phyloP scores from a whole-genome alignment of 495 filamentous ascomycete genomes.

The Penicillium psychrofluorescens region DNA sequence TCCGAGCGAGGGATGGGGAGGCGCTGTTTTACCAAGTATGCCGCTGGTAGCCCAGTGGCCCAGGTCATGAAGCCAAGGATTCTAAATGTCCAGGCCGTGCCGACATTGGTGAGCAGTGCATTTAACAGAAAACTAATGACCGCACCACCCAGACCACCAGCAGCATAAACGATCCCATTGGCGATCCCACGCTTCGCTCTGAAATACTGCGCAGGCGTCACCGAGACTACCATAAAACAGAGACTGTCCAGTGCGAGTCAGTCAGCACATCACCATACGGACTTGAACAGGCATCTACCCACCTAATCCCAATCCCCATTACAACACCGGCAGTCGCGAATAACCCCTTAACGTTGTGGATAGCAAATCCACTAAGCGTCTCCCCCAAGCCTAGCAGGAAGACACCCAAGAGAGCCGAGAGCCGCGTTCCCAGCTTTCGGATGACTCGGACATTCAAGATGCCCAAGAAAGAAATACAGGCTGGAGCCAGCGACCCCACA shows the following conservation, averaged over 20 bases:
- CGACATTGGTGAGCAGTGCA: constrained; percentile 35
- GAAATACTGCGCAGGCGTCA: constrained; percentile 49
- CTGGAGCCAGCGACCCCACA: constrained; percentile 44
- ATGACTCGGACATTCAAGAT: constrained; percentile 44
- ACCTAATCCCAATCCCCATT: constrained; percentile 46
- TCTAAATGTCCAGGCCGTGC: constrained; percentile 48
- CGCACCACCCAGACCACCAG: constrained; percentile 46
- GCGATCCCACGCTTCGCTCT: constrained; percentile 45
- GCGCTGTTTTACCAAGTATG: constrained; percentile 49
- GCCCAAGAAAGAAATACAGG: constrained; percentile 41
- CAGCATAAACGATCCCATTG: constrained; percentile 49
- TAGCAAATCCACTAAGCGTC: constrained; percentile 43
- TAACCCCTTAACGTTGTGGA: constrained; percentile 39
- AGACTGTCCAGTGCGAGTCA: constrained; percentile 21
- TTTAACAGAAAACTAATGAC: constrained; percentile 44
- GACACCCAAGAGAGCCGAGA: constrained; percentile 38
- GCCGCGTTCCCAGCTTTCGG: constrained; percentile 37
- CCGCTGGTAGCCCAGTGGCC: constrained; percentile 47
- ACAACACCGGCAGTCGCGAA: constrained; percentile 50
- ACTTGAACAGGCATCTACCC: constrained; percentile 1
- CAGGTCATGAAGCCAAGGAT: constrained; percentile 41
- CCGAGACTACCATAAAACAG: constrained; percentile 33
- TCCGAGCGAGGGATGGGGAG: constrained; percentile 30
- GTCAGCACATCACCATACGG: not conserved
- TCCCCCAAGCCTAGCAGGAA: constrained; percentile 39